Conservation (phyloP, 306 rosid genomes). For the Cucurbita argyrosperma region DNA sequence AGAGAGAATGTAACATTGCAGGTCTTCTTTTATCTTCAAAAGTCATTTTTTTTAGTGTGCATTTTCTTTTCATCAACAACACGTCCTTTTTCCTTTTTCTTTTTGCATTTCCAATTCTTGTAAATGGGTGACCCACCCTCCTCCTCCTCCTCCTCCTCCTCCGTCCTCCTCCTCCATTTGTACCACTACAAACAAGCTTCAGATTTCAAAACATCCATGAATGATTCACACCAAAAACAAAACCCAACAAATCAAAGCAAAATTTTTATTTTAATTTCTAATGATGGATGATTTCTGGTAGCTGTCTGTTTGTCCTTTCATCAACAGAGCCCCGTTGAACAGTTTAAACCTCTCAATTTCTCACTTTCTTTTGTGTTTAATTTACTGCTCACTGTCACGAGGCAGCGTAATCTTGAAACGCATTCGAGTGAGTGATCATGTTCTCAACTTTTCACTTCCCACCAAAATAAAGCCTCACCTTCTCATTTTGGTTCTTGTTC, state of each 20-base stretch:
- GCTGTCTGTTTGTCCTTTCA: neutral
- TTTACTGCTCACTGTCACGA: slow-evolving; percentile 4
- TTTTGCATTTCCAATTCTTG: too few species aligned
- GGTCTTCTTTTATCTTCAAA: too few species aligned
- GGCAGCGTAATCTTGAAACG: neutral
- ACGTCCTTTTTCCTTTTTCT: too few species aligned
- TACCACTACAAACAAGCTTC: neutral
- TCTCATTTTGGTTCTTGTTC: neutral
- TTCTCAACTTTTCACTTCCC: neutral
- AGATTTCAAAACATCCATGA: neutral
- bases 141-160: too few species aligned
- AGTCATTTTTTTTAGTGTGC: too few species aligned
- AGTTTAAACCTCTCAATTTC: neutral
- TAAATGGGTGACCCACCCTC: neutral
- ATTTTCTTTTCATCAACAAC: too few species aligned
- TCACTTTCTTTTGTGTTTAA: neutral
- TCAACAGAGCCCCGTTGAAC: neutral
- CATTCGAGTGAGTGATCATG: neutral
- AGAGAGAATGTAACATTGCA: too few species aligned
- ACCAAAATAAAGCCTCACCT: neutral
- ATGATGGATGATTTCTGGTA: neutral
- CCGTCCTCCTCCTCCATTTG: too few species aligned
- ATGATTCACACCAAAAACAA: neutral
- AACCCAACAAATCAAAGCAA: neutral
- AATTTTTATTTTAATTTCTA: neutral